These are phyloP conservation scores for Apiotrichum siamense DNA, from an alignment of 1,284 basidiomycete genomes.

Conservation along the genomic window DNA sequence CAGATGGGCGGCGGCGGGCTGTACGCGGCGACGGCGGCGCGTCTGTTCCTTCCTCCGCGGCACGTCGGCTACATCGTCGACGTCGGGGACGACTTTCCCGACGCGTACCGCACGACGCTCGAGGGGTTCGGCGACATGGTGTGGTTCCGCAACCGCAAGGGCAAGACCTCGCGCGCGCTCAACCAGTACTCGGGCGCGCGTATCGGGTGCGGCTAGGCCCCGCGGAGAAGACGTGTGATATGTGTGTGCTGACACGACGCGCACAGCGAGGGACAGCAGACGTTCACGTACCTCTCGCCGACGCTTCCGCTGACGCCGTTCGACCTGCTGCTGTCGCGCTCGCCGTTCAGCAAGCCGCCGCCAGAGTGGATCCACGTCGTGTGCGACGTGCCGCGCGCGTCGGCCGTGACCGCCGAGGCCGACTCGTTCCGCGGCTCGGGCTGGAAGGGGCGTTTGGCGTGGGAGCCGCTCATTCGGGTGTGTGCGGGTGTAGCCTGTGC, in stretches of 20 bases:
- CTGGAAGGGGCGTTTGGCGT: slow-evolving; percentile 66
- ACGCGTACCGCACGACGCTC: slow-evolving; percentile 55
- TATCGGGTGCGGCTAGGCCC: slow-evolving; percentile 55
- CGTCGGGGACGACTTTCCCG: slow-evolving; percentile 70
- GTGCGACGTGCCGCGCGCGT: slow-evolving; percentile 69
- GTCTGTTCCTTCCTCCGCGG: slow-evolving; percentile 34
- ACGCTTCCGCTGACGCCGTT: slow-evolving; percentile 63
- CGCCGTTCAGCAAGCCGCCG: slow-evolving; percentile 53
- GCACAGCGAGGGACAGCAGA: slow-evolving; percentile 48
- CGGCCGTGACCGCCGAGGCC: slow-evolving; percentile 61
- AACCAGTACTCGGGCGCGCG: slow-evolving; percentile 70
- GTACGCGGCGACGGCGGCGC: slow-evolving; percentile 48
- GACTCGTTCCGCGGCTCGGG: slow-evolving; percentile 44
- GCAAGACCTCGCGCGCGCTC: slow-evolving; percentile 64
- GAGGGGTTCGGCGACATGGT: slow-evolving; percentile 70
- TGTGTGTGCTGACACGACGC: background rate
- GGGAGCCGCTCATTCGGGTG: slow-evolving; percentile 63
- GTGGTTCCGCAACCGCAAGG: slow-evolving; percentile 60
- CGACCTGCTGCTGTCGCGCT: slow-evolving; percentile 54
- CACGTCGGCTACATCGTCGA: slow-evolving; percentile 77
- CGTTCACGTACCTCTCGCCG: slow-evolving; percentile 75
- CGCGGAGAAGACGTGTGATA: background rate
- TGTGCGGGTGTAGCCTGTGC: background rate
- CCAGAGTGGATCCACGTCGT: slow-evolving; percentile 68
- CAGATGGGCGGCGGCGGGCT: slow-evolving; percentile 88